A percentile compares a stretch with the other conserved stretches of the same genome.
Conservation (phyloP, 2,329 filamentous ascomycete genomes). For the Beauveria asiatica region DNA sequence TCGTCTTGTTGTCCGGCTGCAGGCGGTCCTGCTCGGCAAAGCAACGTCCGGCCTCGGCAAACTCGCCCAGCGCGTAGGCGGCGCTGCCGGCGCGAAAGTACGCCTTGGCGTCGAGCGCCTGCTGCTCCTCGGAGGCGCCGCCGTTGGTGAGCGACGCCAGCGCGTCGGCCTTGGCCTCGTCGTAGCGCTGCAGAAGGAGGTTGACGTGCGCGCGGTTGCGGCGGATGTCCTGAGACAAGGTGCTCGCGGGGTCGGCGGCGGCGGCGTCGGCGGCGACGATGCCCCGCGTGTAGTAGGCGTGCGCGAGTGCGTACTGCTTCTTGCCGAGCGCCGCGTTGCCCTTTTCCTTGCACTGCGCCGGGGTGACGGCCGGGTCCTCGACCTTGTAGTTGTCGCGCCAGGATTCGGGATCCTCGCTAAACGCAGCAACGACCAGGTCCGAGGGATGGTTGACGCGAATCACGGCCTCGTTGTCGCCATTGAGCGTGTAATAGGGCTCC, state of each 20-base stretch:
- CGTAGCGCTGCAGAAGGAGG: slow-evolving; percentile 22
- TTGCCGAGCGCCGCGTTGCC: slow-evolving; percentile 22
- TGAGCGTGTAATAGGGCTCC: slow-evolving; percentile 41
- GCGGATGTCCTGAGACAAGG: slow-evolving; percentile 22
- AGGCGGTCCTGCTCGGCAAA: slow-evolving; percentile 19
- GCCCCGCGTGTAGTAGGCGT: slow-evolving; percentile 21
- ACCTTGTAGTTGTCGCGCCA: slow-evolving; percentile 12
- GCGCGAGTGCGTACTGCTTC: slow-evolving; percentile 15
- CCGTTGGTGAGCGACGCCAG: slow-evolving; percentile 20
- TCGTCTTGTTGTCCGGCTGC: slow-evolving; percentile 18
- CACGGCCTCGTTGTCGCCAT: slow-evolving; percentile 28
- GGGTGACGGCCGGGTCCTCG: slow-evolving; percentile 6
- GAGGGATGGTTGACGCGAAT: slow-evolving; percentile 30
- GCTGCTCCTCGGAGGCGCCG: slow-evolving; percentile 9
- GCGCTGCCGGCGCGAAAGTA: slow-evolving; percentile 24
- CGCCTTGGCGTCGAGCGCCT: slow-evolving; percentile 23
- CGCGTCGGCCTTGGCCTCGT: slow-evolving; percentile 24
- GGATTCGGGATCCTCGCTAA: slow-evolving; percentile 14
- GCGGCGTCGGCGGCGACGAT: slow-evolving; percentile 12
- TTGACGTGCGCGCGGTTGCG: slow-evolving; percentile 26
- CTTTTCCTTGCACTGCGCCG: slow-evolving; percentile 19
- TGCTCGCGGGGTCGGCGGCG: not conserved
- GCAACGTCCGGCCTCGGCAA: slow-evolving; percentile 15
- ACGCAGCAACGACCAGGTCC: slow-evolving; percentile 17
- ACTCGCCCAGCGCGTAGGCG: slow-evolving; percentile 22